Percentiles rank a stretch among this genome's conserved stretches.
These are phyloP conservation scores for Calonectria leucothoes DNA, from an alignment of 2,329 filamentous ascomycete genomes.

Conservation along the genomic window DNA sequence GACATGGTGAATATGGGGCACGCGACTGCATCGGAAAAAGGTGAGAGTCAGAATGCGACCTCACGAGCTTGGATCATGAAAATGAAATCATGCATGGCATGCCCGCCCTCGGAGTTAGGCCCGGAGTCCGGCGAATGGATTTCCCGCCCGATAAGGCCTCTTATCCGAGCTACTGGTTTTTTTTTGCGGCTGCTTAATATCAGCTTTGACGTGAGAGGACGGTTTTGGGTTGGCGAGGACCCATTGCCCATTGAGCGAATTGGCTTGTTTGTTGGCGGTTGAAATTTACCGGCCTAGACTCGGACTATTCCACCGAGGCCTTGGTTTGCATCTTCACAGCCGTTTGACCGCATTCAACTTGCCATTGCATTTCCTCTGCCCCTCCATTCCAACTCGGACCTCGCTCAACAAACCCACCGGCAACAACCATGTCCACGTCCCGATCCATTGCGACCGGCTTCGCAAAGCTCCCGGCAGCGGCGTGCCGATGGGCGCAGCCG, in stretches of 20 bases:
- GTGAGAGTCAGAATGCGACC: conserved; percentile 32
- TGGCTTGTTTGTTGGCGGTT: conserved; percentile 32
- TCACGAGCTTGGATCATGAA: conserved; percentile 34
- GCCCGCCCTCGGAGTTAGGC: conserved; percentile 38
- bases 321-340: conserved; percentile 14
- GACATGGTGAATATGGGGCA: conserved; percentile 53
- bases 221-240: conserved; percentile 34
- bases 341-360: not conserved
- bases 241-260: conserved; percentile 43
- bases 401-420: conserved; percentile 22
- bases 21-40: conserved; percentile 40
- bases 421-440: conserved; percentile 46
- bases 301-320: conserved; percentile 4
- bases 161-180: conserved; percentile 43
- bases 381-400: conserved; percentile 14
- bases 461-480: conserved; percentile 45
- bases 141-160: conserved; percentile 46
- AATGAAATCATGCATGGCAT: conserved; percentile 46
- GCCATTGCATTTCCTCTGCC: not conserved
- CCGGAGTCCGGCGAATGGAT: conserved; percentile 49
- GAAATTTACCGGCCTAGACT: conserved; percentile 25
- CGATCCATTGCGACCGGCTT: conserved; percentile 48
- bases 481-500: conserved; percentile 45
- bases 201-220: conserved; percentile 47
- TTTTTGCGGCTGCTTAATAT: conserved; percentile 44